These are phyloP conservation scores for Lachnellula subtilissima DNA, from an alignment of 2,329 filamentous ascomycete species.

Conservation along the genomic window DNA sequence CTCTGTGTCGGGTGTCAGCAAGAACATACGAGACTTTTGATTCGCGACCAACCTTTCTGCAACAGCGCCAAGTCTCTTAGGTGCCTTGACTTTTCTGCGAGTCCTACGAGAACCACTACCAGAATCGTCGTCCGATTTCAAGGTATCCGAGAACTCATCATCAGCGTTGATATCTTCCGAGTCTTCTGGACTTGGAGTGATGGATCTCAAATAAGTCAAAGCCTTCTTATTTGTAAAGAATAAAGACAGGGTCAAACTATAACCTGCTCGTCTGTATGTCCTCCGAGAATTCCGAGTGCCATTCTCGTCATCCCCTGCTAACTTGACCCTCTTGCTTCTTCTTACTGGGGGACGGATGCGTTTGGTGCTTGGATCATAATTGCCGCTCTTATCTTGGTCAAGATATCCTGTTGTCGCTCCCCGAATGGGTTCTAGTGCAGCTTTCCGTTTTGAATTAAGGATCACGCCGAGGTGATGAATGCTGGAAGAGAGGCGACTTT, in stretches of 20 bases:
- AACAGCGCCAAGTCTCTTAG: neutral
- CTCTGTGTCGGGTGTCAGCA: slow-evolving; percentile 7
- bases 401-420: slow-evolving; percentile 15
- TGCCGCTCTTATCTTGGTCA: slow-evolving; percentile 28
- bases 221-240: slow-evolving; percentile 6
- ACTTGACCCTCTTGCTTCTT: slow-evolving; percentile 2
- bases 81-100: slow-evolving; percentile 1
- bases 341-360: neutral
- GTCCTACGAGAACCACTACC: neutral
- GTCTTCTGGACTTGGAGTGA: slow-evolving; percentile 1
- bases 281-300: neutral
- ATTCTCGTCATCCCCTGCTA: slow-evolving; percentile 2
- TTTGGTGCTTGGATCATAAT: slow-evolving; percentile 22
- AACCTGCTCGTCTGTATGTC: slow-evolving; percentile 5
- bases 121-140: slow-evolving; percentile 3
- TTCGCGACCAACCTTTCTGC: neutral
- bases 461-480: slow-evolving; percentile 10
- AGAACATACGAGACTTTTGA: neutral
- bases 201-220: slow-evolving; percentile 15
- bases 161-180: neutral
- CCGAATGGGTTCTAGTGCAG: slow-evolving; percentile 6
- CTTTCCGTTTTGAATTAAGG: slow-evolving; percentile 12
- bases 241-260: slow-evolving; percentile 15
- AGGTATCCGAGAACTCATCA: slow-evolving; percentile 1
- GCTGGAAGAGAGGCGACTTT: neutral